Base-by-base conservation (phyloP, 2,329 filamentous ascomycete genomes). In the Septoria petroselini region DNA sequence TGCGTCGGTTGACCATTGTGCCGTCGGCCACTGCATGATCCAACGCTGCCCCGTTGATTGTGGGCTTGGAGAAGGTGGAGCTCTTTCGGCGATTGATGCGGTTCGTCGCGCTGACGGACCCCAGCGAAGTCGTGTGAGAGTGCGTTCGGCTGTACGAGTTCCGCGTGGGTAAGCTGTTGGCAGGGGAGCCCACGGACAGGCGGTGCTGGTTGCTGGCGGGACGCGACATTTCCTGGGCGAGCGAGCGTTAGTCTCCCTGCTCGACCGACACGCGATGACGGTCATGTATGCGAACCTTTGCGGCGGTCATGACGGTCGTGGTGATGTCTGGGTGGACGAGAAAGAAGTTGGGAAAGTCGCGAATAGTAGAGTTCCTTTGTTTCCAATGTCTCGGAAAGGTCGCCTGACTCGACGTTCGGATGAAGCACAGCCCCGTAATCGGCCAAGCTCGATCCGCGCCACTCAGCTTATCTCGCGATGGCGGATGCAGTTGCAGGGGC, bases 81-180 rank as follows among this genome's bases (percentile, higher is more conserved):
- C 91, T 96, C 80, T 97, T 97, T 63, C 93, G 83, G 65, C 91
- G 88, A 62, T 88, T 90, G 60, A 97, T 83, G 62, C 93, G 87
- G 71, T 95, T 87, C 69, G 82, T 84, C 62, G 84, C 74, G 74
- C 91, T 91, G 65, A 91, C 80, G 51, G 86, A 82, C 61, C 83
- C 82, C 52, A 86, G 80, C 48, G 91, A 85, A 61, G 90, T 77
- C 51, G 88, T 91, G 70, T 93, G 86, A 41, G 88, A 88, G 74
- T 90, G 88, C 62, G 82, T 83, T 65, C 90, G 85, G 56, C 82
- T 80, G 72, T 86, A 82, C 58, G 80, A 73, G 66, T 82, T 78
- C 60, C 83, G 84, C 53, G 72, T 75, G 42, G 85, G 76, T 46
- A 80, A 71, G 62, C 76, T 79, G 55, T 83, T 82, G 57, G 84